A percentile compares a stretch with the other conserved stretches of the same genome.
Conservation (phyloP, 768 basidiomycete species). For the Suillus decipiens region DNA sequence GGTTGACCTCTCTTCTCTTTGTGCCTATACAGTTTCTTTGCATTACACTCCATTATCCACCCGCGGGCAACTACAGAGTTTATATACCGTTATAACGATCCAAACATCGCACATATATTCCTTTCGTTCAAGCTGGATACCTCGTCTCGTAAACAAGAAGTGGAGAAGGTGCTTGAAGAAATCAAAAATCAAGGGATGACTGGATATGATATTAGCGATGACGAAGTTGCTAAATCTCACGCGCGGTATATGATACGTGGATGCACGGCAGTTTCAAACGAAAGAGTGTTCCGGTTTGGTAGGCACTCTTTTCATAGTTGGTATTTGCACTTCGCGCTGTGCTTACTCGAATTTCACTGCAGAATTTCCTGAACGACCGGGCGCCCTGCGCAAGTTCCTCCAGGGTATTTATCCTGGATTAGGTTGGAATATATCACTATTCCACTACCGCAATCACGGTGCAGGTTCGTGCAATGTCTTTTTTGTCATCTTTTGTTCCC, state of each 20-base stretch:
- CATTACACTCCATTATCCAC: conserved; percentile 83
- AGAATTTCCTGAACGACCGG: conserved; percentile 97
- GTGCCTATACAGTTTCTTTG: conserved; percentile 66
- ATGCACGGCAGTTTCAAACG: conserved; percentile 70
- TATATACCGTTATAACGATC: conserved; percentile 83
- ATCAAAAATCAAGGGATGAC: conserved; percentile 75
- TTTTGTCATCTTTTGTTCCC: conserved; percentile 1
- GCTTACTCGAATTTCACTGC: conserved; percentile 11
- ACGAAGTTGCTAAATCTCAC: conserved; percentile 95
- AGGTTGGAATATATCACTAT: conserved; percentile 94
- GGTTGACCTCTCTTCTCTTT: conserved; percentile 2
- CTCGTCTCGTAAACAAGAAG: conserved; percentile 55
- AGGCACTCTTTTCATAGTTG: conserved; percentile 30
- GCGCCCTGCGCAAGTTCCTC: conserved; percentile 89
- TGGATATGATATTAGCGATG: conserved; percentile 87
- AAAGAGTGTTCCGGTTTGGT: conserved; percentile 94
- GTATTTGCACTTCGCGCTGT: conserved; percentile 3
- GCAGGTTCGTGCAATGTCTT: conserved; percentile 61
- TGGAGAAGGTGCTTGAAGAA: conserved; percentile 58
- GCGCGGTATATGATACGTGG: conserved; percentile 95
- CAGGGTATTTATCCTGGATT: conserved; percentile 62
- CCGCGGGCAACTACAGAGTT: conserved; percentile 96
- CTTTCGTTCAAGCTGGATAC: conserved; percentile 84
- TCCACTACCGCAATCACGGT: conserved; percentile 98
- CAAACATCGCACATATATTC: conserved; percentile 79